Evolutionary conservation across 2,329 filamentous ascomycete species (phyloP).

Genomic region (Aspergillus hortae): DNA sequence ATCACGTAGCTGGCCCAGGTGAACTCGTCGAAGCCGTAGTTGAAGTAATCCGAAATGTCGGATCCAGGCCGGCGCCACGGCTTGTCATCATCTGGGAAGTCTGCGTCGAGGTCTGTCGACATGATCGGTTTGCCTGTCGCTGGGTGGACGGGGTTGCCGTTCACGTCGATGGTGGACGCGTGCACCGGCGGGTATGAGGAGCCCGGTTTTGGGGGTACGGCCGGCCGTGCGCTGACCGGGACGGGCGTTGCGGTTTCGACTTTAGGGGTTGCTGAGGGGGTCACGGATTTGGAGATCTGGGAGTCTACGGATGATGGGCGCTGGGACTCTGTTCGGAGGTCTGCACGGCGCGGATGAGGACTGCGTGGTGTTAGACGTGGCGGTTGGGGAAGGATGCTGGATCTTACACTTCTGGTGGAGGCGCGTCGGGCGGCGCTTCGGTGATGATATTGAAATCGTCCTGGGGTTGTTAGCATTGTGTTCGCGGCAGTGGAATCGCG

Average conservation of each 20-base stretch:
- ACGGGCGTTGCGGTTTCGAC: conserved; percentile 30
- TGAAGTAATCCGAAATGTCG: conserved; percentile 96
- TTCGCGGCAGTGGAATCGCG: not conserved
- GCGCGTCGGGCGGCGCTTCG: conserved; percentile 43
- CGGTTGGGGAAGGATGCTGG: not conserved
- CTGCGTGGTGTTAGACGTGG: conserved; percentile 25
- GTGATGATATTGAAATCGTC: conserved; percentile 51
- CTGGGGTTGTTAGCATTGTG: conserved; percentile 19
- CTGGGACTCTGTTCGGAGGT: conserved; percentile 33
- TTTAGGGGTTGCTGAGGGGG: conserved; percentile 31
- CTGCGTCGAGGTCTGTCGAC: conserved; percentile 71
- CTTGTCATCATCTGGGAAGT: conserved; percentile 75
- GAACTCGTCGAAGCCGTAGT: conserved; percentile 98
- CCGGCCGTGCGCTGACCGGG: conserved; percentile 31
- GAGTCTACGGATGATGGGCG: conserved; percentile 33
- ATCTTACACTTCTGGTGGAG: conserved; percentile 36
- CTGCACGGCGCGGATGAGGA: conserved; percentile 37
- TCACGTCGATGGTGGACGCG: conserved; percentile 80
- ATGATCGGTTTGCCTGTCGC: conserved; percentile 74
- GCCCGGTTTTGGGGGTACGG: conserved; percentile 49
- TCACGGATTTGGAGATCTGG: conserved; percentile 28
- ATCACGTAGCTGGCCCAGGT: conserved; percentile 93
- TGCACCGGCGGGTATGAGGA: conserved; percentile 64
- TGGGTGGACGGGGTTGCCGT: conserved; percentile 76
- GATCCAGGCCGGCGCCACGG: conserved; percentile 94